Conservation (phyloP, 495 filamentous ascomycete species). For the Penicillium fimorum region DNA sequence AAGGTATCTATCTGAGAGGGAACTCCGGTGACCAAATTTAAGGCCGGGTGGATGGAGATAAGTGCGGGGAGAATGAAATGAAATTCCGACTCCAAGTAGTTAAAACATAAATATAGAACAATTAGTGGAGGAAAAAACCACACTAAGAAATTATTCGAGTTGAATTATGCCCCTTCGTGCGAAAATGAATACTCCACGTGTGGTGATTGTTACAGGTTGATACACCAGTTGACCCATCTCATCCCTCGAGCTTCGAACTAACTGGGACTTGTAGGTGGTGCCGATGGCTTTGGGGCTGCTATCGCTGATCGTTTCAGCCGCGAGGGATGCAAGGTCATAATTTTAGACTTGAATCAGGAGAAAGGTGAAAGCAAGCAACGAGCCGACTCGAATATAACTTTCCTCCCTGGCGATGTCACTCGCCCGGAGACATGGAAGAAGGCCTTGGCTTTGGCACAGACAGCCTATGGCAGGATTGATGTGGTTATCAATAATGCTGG, state of each 20-base stretch:
- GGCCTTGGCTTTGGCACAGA: constrained; percentile 7
- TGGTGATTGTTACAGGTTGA: neutral
- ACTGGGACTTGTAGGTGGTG: constrained; percentile 2
- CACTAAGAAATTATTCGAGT: neutral
- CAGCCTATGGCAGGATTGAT: constrained; percentile 10
- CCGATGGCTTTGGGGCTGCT: constrained; percentile 16
- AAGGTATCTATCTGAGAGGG: too few species aligned
- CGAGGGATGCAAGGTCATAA: constrained; percentile 10
- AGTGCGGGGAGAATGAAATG: too few species aligned
- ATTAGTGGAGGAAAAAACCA: neutral
- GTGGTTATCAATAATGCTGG: constrained; percentile 22
- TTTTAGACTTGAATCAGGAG: constrained; percentile 5
- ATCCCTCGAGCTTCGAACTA: neutral
- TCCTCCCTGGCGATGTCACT: constrained; percentile 11
- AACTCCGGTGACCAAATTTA: neutral
- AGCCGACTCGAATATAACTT: constrained; percentile 4
- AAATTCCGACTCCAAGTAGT: neutral
- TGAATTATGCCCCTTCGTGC: neutral
- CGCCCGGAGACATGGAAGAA: constrained; percentile 10
- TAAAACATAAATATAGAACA: neutral
- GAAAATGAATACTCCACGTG: neutral
- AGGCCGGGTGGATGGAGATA: neutral
- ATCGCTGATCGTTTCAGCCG: constrained; percentile 11
- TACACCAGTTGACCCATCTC: neutral
- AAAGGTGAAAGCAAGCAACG: constrained; percentile 8